Evolutionary conservation across 2,329 filamentous ascomycete species (phyloP), one percentile per base, ranked within the genome.

Genomic region (Xylariaceae sp.): DNA sequence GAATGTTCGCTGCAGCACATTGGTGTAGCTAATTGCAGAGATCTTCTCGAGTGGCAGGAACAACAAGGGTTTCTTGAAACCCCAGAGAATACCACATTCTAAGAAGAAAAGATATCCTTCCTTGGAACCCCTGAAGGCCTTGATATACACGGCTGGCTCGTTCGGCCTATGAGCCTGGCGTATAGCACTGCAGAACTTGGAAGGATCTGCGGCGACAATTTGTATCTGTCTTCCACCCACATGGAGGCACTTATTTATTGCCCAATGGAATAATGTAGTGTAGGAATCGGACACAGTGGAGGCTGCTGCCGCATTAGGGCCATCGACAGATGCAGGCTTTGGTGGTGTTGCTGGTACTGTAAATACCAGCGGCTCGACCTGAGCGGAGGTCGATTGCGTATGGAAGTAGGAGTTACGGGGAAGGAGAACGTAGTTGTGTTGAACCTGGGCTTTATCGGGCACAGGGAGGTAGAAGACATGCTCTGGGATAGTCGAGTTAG

Each of bases 21-120:
- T 87, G 4, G 85, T 87, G 70, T 87, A 88, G 67, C 83, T 87
- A n/a, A 88, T 77, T 1, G 84, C 83, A 0, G 77, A 76, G 54
- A 88, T 84, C 10, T 80, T 77, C 55, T 82, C 79, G 15, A 87
- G 77, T 3, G 85, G 83, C 4, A 88, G 76, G 66, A 88, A 88
- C 18, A 87, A 73, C 1, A 88, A 71, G 0, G 86, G 86, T 72
- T 88, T 89, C 73, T 88, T 88, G 76, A 86, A 89, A 0, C 79
- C 85, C 84, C 85, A 89, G 6, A 89, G 70, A 56, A 89, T 88
- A 11, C 86, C 86, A 30, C 78, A 84, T 37, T 84, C 80, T 13
- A 89, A 74, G 69, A 88, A 88, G 68, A 88, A 88, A 0, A 88
- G 75, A 64, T 81, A 88, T 0, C 86, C 86, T 60, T 89, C 86